Evolutionary conservation across 192 early-diverging fungal species (phyloP).

Genomic region (Linnemannia elongata): DNA sequence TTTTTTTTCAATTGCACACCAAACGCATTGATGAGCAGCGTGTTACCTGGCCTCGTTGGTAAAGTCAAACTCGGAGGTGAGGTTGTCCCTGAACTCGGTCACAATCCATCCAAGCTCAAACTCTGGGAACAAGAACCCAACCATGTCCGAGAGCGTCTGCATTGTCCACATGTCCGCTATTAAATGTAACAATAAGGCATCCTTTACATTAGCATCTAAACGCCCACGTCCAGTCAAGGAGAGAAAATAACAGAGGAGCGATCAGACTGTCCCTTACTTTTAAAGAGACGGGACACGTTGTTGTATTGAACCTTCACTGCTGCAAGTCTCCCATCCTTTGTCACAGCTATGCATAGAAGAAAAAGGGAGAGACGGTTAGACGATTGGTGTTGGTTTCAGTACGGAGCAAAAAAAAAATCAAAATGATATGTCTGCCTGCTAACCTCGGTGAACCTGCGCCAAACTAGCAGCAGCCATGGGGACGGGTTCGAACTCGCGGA

Average conservation of each 20-base stretch:
- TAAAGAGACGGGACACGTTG: slow-evolving; percentile 61
- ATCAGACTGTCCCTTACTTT: slow-evolving; percentile 27
- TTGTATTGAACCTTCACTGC: slow-evolving; percentile 67
- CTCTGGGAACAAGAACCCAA: slow-evolving; percentile 59
- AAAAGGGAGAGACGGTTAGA: not conserved
- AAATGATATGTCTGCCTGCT: not conserved
- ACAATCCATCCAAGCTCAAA: slow-evolving; percentile 67
- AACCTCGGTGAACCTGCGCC: slow-evolving; percentile 65
- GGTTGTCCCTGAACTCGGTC: slow-evolving; percentile 59
- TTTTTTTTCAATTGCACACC: not conserved
- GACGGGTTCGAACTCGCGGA: slow-evolving; percentile 59
- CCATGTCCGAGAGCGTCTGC: slow-evolving; percentile 61
- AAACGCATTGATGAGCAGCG: not conserved
- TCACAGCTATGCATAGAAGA: slow-evolving; percentile 52
- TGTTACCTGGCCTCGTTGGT: slow-evolving; percentile 53
- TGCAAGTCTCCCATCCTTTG: slow-evolving; percentile 53
- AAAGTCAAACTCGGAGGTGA: slow-evolving; percentile 65
- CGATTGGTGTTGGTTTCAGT: not conserved
- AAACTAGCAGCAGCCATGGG: slow-evolving; percentile 65
- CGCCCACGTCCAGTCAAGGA: not conserved
- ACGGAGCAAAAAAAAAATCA: not conserved
- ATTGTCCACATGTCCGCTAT: slow-evolving; percentile 65
- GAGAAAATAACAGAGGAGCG: not conserved
- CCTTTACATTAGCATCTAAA: not conserved
- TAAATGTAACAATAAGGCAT: not conserved